phyloP scores from a whole-genome alignment of 2,329 filamentous ascomycete genomes.

The Xylariaceae sp. region DNA sequence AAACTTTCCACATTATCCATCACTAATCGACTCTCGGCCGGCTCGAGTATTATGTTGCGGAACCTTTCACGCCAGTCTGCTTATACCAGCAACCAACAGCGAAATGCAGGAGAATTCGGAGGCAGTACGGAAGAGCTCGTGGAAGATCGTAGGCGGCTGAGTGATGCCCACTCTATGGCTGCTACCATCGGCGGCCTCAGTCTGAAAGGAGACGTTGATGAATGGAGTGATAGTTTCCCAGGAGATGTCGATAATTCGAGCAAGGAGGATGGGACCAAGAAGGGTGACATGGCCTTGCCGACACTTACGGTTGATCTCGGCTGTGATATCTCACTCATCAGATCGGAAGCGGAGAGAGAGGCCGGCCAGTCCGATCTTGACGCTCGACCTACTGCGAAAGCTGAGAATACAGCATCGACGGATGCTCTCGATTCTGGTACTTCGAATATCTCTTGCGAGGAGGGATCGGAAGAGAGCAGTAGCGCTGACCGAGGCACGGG shows the following conservation, averaged over 20 bases:
- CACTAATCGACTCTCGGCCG: conserved; percentile 44
- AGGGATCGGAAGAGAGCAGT: conserved; percentile 18
- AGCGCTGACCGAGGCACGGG: conserved; percentile 17
- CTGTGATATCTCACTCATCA: conserved; percentile 14
- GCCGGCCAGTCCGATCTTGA: conserved; percentile 6
- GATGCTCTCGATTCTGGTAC: conserved; percentile 23
- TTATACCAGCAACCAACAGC: conserved; percentile 25
- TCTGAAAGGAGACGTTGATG: conserved; percentile 34
- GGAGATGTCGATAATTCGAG: conserved; percentile 33
- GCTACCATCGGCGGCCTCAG: conserved; percentile 54
- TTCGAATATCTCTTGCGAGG: conserved; percentile 14
- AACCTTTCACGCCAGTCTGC: conserved; percentile 36
- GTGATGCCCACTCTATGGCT: conserved; percentile 45
- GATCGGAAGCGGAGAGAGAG: conserved; percentile 5
- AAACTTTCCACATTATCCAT: conserved; percentile 33
- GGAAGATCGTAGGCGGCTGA: conserved; percentile 31
- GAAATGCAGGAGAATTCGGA: conserved; percentile 18
- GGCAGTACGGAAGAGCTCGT: conserved; percentile 45
- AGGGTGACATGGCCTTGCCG: conserved; percentile 22
- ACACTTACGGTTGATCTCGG: conserved; percentile 38
- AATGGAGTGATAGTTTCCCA: conserved; percentile 34
- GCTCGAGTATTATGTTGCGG: conserved; percentile 41
- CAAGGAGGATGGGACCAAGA: conserved; percentile 20
- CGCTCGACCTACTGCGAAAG: conserved; percentile 21
- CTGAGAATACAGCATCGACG: conserved; percentile 27